Evolutionary conservation across 768 basidiomycete species (phyloP).

Genomic region (Leccinum boreale): DNA sequence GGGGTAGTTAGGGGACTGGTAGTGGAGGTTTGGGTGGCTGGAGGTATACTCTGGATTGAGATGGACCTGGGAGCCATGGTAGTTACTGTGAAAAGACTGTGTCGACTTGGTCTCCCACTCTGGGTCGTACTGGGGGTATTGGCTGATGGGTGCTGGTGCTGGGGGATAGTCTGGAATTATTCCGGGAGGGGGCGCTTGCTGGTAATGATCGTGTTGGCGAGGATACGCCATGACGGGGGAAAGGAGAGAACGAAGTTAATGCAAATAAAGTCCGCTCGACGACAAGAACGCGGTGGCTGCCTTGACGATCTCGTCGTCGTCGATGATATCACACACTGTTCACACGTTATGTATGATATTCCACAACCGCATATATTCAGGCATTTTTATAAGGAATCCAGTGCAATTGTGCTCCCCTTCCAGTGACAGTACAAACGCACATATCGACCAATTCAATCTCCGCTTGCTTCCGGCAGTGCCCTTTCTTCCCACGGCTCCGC

Average conservation of each 20-base stretch:
- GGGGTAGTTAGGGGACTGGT: constrained; percentile 44
- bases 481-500: constrained; percentile 39
- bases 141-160: constrained; percentile 14
- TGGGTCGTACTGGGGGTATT: constrained; percentile 43
- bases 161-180: constrained; percentile 38
- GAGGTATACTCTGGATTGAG: constrained; percentile 62
- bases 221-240: constrained; percentile 49
- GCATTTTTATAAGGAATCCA: background rate
- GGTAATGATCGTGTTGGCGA: constrained; percentile 52
- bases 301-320: background rate
- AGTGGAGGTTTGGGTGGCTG: constrained; percentile 40
- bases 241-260: background rate
- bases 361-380: background rate
- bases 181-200: constrained; percentile 32
- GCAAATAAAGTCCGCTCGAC: constrained; percentile 19
- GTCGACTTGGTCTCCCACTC: constrained; percentile 52
- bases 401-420: background rate
- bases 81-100: constrained; percentile 58
- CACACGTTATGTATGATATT: background rate
- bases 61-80: constrained; percentile 68
- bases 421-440: background rate
- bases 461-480: constrained; percentile 32
- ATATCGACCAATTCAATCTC: constrained; percentile 40
- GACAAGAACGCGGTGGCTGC: background rate
- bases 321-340: background rate